Percentiles rank a stretch among this genome's conserved stretches.
These are phyloP conservation scores for Penstemon newberryi DNA, from an alignment of 257 asterid genomes.

Conservation along the genomic window DNA sequence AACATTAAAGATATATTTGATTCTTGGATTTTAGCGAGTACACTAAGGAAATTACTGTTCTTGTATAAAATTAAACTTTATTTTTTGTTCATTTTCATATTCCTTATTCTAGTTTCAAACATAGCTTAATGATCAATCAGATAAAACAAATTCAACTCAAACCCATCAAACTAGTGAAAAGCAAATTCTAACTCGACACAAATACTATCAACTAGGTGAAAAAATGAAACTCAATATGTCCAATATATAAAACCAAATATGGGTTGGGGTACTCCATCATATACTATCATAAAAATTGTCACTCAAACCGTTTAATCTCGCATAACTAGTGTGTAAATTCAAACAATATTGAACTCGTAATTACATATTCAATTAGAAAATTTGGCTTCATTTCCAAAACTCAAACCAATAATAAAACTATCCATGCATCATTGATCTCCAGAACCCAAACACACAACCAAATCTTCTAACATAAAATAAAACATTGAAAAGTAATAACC, in stretches of 20 bases:
- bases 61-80: no score
- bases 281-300: background rate
- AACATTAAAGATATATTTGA: background rate
- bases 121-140: background rate
- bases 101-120: no score
- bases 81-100: no score
- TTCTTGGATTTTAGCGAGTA: no score
- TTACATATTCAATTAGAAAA: conserved; percentile 20
- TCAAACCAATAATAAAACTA: conserved; percentile 4
- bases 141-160: background rate
- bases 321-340: conserved; percentile 16
- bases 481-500: conserved; percentile 13
- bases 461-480: background rate
- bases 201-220: no score
- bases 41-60: no score
- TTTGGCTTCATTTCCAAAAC: background rate
- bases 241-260: background rate
- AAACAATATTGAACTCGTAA: conserved; percentile 1
- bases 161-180: background rate
- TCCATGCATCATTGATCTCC: background rate
- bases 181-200: no score
- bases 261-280: background rate
- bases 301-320: conserved; percentile 8
- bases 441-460: background rate
- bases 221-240: background rate